Conservation (phyloP, 2,329 filamentous ascomycete species). For the Nemania abortiva region DNA sequence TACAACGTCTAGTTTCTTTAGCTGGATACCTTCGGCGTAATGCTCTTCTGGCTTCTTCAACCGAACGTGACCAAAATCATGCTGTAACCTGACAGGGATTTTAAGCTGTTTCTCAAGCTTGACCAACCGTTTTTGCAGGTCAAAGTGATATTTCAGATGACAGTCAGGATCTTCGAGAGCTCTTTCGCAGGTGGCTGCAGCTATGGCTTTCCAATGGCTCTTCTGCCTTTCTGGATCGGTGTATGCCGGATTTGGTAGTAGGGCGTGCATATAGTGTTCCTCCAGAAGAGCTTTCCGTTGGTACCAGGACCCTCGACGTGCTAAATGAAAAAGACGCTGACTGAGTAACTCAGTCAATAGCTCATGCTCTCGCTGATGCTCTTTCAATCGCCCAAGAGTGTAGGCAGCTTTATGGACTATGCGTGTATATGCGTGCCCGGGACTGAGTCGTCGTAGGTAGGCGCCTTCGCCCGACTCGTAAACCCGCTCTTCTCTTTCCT, state of each 20-base stretch:
- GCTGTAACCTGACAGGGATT: constrained; percentile 85
- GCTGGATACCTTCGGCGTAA: constrained; percentile 79
- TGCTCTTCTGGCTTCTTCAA: constrained; percentile 82
- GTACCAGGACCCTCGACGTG: constrained; percentile 91
- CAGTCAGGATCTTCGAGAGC: constrained; percentile 90
- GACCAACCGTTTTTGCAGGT: constrained; percentile 90
- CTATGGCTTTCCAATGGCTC: constrained; percentile 83
- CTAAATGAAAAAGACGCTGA: constrained; percentile 86
- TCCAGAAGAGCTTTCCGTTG: constrained; percentile 94
- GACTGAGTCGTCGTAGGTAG: constrained; percentile 89
- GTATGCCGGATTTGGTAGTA: constrained; percentile 60
- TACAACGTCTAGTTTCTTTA: constrained; percentile 69
- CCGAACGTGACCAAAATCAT: constrained; percentile 90
- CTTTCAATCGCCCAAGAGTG: constrained; percentile 83
- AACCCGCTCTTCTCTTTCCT: constrained; percentile 78
- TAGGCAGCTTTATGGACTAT: constrained; percentile 89
- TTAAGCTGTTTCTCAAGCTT: constrained; percentile 90
- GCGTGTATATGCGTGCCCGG: constrained; percentile 92
- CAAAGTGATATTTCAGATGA: constrained; percentile 93
- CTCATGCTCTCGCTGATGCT: constrained; percentile 80
- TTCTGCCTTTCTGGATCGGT: constrained; percentile 68
- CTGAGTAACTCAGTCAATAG: constrained; percentile 79
- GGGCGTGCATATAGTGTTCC: constrained; percentile 89
- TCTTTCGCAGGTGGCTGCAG: constrained; percentile 83
- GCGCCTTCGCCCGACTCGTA: constrained; percentile 88